These are phyloP conservation scores for Neophaeococcomyces mojaviensis DNA, from an alignment of 2,329 filamentous ascomycete species.

Conservation along the genomic window DNA sequence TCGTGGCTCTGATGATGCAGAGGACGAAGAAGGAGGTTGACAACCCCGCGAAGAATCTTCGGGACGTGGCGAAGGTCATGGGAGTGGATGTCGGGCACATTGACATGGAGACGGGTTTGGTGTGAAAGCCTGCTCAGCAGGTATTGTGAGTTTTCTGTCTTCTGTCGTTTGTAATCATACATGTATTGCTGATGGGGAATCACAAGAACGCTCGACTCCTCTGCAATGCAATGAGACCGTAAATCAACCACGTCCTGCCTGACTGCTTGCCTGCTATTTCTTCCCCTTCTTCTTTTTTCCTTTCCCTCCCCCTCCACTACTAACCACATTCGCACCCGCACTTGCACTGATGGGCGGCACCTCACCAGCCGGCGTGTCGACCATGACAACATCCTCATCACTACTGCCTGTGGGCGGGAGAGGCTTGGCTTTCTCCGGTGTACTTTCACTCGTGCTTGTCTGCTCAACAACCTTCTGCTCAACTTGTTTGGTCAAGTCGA, in stretches of 20 bases:
- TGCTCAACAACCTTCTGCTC: slow-evolving; percentile 26
- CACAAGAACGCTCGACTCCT: not conserved
- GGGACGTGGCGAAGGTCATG: slow-evolving; percentile 12
- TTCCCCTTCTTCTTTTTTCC: slow-evolving; percentile 43
- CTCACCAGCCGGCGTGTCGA: slow-evolving; percentile 51
- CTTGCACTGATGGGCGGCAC: slow-evolving; percentile 10
- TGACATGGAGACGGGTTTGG: slow-evolving; percentile 31
- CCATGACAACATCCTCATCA: slow-evolving; percentile 70
- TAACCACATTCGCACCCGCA: slow-evolving; percentile 14
- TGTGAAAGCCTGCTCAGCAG: not conserved
- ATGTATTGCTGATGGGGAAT: too few relatives aligned
- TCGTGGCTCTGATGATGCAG: slow-evolving; percentile 35
- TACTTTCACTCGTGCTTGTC: slow-evolving; percentile 2
- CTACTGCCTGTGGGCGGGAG: slow-evolving; percentile 31
- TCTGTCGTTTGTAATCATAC: too few relatives aligned
- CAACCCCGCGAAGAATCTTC: slow-evolving; percentile 11
- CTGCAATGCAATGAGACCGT: too few relatives aligned
- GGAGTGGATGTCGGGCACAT: slow-evolving; percentile 29
- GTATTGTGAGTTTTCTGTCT: not conserved
- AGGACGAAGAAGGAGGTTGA: slow-evolving; percentile 25
- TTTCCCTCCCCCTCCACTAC: slow-evolving; percentile 26
- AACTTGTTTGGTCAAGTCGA: slow-evolving; percentile 29
- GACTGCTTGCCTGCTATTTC: too few relatives aligned
- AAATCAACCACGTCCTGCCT: too few relatives aligned
- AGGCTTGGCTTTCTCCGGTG: slow-evolving; percentile 1